phyloP scores from a whole-genome alignment of 148 eudicot genomes.

The Chenopodium quinoa region DNA sequence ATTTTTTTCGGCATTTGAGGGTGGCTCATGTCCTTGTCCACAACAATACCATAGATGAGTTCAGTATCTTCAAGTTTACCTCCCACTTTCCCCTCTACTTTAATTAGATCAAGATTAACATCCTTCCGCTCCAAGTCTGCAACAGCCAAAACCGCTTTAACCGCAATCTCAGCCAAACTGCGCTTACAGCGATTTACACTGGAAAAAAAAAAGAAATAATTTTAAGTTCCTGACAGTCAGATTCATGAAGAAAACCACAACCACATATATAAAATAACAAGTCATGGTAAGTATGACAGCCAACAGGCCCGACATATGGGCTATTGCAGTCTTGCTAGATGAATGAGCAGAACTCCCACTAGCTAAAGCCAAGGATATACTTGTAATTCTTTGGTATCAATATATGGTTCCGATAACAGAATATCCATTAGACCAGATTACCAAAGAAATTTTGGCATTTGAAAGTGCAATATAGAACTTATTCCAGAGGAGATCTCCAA shows the following conservation, averaged over 20 bases:
- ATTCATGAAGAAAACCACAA: neutral
- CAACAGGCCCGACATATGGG: neutral
- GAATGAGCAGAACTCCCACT: neutral
- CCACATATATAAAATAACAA: neutral
- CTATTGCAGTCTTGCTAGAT: neutral
- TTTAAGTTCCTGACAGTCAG: neutral
- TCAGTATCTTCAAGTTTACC: constrained; percentile 97
- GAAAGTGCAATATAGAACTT: neutral
- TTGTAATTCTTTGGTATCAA: neutral
- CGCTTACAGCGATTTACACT: constrained; percentile 97
- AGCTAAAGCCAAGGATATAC: no score
- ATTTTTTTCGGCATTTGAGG: constrained; percentile 98
- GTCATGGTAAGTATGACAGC: neutral
- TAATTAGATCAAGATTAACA: constrained; percentile 89
- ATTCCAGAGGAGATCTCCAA: neutral
- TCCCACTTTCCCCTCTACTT: constrained; percentile 96
- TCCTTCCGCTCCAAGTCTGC: constrained; percentile 96
- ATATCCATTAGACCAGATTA: neutral
- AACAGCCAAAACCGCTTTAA: constrained; percentile 93
- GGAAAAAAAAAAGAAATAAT: constrained; percentile 19
- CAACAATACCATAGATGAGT: constrained; percentile 87
- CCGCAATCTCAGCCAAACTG: constrained; percentile 94
- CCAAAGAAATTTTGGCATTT: neutral
- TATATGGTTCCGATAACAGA: neutral
- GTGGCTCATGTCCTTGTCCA: constrained; percentile 99